These are phyloP conservation scores for Oehlia diaphana DNA, from an alignment of 192 early-diverging fungal species.

Conservation along the genomic window DNA sequence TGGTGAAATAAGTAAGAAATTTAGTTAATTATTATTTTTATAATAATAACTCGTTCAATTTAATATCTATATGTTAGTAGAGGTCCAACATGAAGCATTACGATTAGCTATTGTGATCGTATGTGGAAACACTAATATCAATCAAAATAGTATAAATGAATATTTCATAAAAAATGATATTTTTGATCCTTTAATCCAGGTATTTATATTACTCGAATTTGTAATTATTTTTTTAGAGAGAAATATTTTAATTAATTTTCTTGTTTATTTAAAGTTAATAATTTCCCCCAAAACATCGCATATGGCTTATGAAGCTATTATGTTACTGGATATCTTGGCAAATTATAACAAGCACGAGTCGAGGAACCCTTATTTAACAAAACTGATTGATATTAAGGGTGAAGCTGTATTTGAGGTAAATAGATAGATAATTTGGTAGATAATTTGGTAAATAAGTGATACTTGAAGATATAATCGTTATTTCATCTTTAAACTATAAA, in stretches of 20 bases:
- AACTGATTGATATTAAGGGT: conserved; percentile 38
- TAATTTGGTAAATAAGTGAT: no score
- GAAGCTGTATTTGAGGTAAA: conserved; percentile 33
- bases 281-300: conserved; percentile 35
- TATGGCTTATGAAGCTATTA: conserved; percentile 42
- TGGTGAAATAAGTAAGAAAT: conserved; percentile 36
- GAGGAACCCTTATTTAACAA: conserved; percentile 47
- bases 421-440: background rate
- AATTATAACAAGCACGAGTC: conserved; percentile 62
- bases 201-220: conserved; percentile 7
- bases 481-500: background rate
- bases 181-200: conserved; percentile 45
- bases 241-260: background rate
- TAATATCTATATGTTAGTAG: conserved; percentile 23
- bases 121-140: conserved; percentile 56
- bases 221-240: background rate
- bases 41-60: background rate
- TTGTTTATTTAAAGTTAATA: conserved; percentile 38
- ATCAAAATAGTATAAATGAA: conserved; percentile 59
- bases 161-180: conserved; percentile 58
- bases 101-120: conserved; percentile 44
- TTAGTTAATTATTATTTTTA: background rate
- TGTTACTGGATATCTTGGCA: conserved; percentile 49
- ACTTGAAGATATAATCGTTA: no score
- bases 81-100: conserved; percentile 37